These are phyloP conservation scores for Daldinia sp. DNA, from an alignment of 2,329 filamentous ascomycete genomes.

Conservation along the genomic window DNA sequence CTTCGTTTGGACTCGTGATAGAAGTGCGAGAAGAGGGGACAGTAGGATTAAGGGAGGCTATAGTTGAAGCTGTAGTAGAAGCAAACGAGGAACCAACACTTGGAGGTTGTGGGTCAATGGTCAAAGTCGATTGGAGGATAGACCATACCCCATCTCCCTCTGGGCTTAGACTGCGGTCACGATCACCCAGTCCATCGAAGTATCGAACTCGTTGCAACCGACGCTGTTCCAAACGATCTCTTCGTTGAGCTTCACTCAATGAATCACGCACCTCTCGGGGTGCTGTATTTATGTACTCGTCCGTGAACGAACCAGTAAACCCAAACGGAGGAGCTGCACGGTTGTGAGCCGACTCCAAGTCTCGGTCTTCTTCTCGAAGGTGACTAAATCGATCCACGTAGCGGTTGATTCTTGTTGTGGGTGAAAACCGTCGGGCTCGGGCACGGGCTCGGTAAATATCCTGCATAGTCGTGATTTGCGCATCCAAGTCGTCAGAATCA, in stretches of 20 bases:
- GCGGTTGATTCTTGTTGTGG: background rate
- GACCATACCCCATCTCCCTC: conserved; percentile 79
- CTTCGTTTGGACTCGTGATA: conserved; percentile 58
- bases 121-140: conserved; percentile 81
- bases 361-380: conserved; percentile 3
- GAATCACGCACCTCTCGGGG: background rate
- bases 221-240: background rate
- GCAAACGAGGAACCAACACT: conserved; percentile 86
- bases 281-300: background rate
- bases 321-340: too few species aligned
- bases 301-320: background rate
- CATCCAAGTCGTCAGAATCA: background rate
- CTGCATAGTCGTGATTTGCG: background rate
- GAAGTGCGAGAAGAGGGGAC: conserved; percentile 61
- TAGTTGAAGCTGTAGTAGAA: conserved; percentile 67
- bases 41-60: conserved; percentile 57
- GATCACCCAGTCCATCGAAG: conserved; percentile 84
- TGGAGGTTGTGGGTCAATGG: conserved; percentile 83
- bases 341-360: background rate
- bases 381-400: background rate
- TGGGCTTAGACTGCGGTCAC: conserved; percentile 83
- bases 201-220: background rate
- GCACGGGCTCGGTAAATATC: background rate
- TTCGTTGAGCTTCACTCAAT: background rate
- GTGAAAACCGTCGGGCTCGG: background rate